Percentiles rank a stretch among this genome's conserved stretches.
These are phyloP conservation scores for Epithemia pelagica DNA, from an alignment of 108 stramenopile species.

Conservation along the genomic window DNA sequence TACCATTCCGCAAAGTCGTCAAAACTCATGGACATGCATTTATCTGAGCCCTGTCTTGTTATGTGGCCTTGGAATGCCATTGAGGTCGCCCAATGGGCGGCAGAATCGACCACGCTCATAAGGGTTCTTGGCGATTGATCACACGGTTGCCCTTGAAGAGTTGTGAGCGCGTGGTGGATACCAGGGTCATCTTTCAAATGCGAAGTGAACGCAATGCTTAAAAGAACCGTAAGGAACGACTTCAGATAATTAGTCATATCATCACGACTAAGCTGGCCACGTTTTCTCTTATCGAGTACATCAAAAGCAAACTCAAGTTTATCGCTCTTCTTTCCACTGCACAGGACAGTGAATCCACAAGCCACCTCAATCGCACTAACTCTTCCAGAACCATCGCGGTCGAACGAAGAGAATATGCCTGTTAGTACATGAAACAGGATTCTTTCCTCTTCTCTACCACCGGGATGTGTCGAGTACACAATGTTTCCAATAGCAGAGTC, in stretches of 20 bases:
- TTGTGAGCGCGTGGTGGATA: conserved; percentile 13
- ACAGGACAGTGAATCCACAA: conserved; percentile 82
- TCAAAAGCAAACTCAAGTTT: conserved; percentile 87
- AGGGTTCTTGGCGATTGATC: conserved; percentile 35
- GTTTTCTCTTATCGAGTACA: conserved; percentile 57
- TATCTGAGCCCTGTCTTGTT: conserved; percentile 14
- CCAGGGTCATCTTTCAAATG: conserved; percentile 32
- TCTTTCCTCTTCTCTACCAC: conserved; percentile 15
- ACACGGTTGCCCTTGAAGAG: conserved; percentile 33
- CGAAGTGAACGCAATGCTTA: conserved; percentile 48
- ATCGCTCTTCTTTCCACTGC: conserved; percentile 85
- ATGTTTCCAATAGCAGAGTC: conserved; percentile 59
- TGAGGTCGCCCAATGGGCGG: conserved; percentile 65
- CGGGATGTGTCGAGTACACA: background rate
- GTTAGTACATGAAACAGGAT: conserved; percentile 52
- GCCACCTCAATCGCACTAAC: conserved; percentile 68
- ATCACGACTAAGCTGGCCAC: conserved; percentile 47
- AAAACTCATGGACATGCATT: conserved; percentile 38
- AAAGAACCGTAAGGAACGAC: conserved; percentile 70
- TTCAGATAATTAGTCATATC: conserved; percentile 62
- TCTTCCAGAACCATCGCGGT: conserved; percentile 47
- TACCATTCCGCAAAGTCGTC: conserved; percentile 94
- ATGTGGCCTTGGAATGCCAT: conserved; percentile 46
- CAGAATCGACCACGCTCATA: conserved; percentile 59
- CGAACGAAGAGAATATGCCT: conserved; percentile 75